Evolutionary conservation across 2,329 filamentous ascomycete species (phyloP).

Genomic region (Colletotrichum acutatum): DNA sequence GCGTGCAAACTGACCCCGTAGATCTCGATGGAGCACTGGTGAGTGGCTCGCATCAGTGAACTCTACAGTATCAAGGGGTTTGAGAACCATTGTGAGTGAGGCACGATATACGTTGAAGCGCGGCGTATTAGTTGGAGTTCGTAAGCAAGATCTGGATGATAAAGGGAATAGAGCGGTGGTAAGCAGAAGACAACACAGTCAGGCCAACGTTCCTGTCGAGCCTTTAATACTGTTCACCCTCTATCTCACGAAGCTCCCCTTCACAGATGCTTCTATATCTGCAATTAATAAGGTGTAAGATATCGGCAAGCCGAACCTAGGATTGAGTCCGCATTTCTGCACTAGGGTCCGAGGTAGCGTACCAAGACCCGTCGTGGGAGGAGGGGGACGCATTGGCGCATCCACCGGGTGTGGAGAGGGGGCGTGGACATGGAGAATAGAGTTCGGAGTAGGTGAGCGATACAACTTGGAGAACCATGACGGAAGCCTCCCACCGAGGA

Average conservation of each 20-base stretch:
- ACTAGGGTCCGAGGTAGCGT: not conserved
- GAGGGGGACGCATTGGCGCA: not conserved
- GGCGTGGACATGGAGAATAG: slow-evolving; percentile 7
- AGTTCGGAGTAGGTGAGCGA: slow-evolving; percentile 6
- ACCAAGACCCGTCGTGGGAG: not conserved
- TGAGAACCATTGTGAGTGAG: slow-evolving; percentile 1
- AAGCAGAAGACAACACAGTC: not conserved
- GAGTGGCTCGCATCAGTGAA: slow-evolving; percentile 10
- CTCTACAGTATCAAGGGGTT: slow-evolving; percentile 4
- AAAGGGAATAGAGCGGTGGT: not conserved
- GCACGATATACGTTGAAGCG: not conserved
- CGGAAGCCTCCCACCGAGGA: not conserved
- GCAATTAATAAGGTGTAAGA: not conserved
- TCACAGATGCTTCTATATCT: not conserved
- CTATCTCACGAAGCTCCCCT: not conserved
- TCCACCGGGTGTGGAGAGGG: not conserved
- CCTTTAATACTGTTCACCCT: not conserved
- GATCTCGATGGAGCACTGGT: slow-evolving; percentile 27
- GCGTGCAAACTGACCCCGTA: slow-evolving; percentile 20
- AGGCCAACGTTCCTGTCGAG: not conserved
- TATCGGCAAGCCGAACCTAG: not conserved
- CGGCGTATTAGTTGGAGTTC: not conserved
- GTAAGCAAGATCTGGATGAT: not conserved
- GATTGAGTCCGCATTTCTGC: not conserved
- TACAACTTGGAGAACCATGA: not conserved